A percentile compares a stretch with the other conserved stretches of the same genome.
phyloP scores from a whole-genome alignment of 768 basidiomycete genomes.

The Tricholoma saponaceum region DNA sequence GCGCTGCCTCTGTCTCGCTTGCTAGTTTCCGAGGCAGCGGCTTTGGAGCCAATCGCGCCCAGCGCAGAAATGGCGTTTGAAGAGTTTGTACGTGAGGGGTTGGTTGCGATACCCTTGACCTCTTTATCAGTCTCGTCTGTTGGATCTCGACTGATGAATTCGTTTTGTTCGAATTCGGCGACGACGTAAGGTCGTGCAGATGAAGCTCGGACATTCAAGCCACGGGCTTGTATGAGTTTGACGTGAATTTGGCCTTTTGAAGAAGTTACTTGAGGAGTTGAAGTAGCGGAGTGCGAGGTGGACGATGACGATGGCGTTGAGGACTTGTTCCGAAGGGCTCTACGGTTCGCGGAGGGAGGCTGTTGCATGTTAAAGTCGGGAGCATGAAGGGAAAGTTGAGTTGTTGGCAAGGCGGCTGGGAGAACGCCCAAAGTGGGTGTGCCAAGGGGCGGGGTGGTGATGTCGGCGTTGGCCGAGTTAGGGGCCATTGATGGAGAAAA shows the following conservation, averaged over 20 bases:
- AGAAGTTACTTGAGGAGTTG: constrained; percentile 27
- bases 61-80: constrained; percentile 65
- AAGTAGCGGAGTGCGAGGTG: constrained; percentile 28
- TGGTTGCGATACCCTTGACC: constrained; percentile 76
- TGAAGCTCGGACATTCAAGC: constrained; percentile 66
- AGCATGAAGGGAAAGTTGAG: constrained; percentile 75
- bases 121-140: constrained; percentile 84
- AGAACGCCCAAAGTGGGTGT: constrained; percentile 43
- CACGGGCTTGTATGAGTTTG: constrained; percentile 90
- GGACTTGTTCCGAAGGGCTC: constrained; percentile 19
- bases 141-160: constrained; percentile 91
- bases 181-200: constrained; percentile 86
- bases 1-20: constrained; percentile 36
- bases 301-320: constrained; percentile 31
- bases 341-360: constrained; percentile 42
- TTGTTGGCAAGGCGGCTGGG: constrained; percentile 51
- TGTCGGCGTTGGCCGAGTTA: constrained; percentile 39
- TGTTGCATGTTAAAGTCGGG: constrained; percentile 81
- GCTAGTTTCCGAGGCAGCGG: constrained; percentile 30
- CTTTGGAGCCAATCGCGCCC: constrained; percentile 54
- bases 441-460: constrained; percentile 29
- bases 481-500: constrained; percentile 29
- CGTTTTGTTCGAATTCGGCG: constrained; percentile 98
- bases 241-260: constrained; percentile 83
- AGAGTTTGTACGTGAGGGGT: constrained; percentile 44